Conservation (phyloP, 1,284 basidiomycete species). For the Ceratobasidium sp. region DNA sequence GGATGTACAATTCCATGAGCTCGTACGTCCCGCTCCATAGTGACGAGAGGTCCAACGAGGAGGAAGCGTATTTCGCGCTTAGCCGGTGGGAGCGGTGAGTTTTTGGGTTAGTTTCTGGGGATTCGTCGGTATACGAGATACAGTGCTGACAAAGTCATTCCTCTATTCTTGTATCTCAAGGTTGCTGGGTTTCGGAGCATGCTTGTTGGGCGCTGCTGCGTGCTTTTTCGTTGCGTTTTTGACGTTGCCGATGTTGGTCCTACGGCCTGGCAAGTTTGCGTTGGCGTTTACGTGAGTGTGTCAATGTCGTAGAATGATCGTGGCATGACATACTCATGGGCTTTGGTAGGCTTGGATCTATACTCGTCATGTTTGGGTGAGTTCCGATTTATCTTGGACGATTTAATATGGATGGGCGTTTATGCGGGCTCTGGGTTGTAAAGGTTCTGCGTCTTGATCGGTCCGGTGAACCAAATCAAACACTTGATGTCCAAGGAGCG, state of each 20-base stretch:
- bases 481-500: constrained; percentile 86
- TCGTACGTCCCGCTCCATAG: constrained; percentile 86
- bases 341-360: constrained; percentile 69
- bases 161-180: constrained; percentile 52
- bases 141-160: background rate
- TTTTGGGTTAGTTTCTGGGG: constrained; percentile 27
- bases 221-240: constrained; percentile 97
- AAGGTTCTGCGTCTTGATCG: constrained; percentile 85
- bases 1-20: constrained; percentile 54
- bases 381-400: constrained; percentile 46
- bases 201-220: constrained; percentile 86
- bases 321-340: too few species aligned
- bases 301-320: too few species aligned
- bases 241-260: constrained; percentile 81
- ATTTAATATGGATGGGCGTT: background rate
- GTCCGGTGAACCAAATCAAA: constrained; percentile 86
- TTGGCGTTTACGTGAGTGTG: constrained; percentile 79
- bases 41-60: constrained; percentile 83
- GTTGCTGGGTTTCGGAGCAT: constrained; percentile 92
- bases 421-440: constrained; percentile 42
- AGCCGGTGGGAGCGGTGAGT: constrained; percentile 86
- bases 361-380: constrained; percentile 88
- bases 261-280: constrained; percentile 89
- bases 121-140: background rate
- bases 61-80: constrained; percentile 94